Evolutionary conservation across 352 stramenopile genomes (phyloP).

Genomic region (Pilasporangium apinafurcum): DNA sequence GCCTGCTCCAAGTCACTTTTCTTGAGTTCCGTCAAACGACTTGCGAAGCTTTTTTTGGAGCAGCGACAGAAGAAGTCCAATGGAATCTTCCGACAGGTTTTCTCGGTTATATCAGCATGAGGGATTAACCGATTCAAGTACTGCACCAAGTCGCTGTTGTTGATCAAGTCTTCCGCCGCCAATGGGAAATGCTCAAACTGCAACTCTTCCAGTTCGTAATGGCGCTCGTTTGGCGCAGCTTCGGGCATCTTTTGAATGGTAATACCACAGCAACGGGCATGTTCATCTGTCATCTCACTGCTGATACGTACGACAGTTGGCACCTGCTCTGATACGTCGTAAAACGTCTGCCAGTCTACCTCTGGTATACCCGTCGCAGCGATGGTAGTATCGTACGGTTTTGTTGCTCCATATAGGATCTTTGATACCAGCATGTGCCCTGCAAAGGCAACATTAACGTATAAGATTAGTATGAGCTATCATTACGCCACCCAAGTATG

Average conservation of each 20-base stretch:
- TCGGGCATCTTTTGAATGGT: slow-evolving; percentile 83
- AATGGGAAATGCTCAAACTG: slow-evolving; percentile 48
- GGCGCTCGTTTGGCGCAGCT: slow-evolving; percentile 33
- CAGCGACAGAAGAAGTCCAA: slow-evolving; percentile 84
- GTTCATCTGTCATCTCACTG: slow-evolving; percentile 34
- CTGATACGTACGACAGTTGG: slow-evolving; percentile 79
- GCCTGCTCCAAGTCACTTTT: slow-evolving; percentile 38
- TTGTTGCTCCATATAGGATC: slow-evolving; percentile 64
- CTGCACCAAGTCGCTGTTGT: slow-evolving; percentile 50
- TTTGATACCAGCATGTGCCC: slow-evolving; percentile 74
- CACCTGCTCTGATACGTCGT: slow-evolving; percentile 79
- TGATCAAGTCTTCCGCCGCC: slow-evolving; percentile 30
- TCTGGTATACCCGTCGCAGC: slow-evolving; percentile 53
- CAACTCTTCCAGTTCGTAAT: slow-evolving; percentile 64
- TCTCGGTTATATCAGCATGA: slow-evolving; percentile 48
- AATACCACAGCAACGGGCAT: slow-evolving; percentile 57
- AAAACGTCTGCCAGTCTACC: slow-evolving; percentile 79
- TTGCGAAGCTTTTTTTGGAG: slow-evolving; percentile 61
- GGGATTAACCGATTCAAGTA: slow-evolving; percentile 78
- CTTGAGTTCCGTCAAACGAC: slow-evolving; percentile 46
- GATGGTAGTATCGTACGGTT: slow-evolving; percentile 76
- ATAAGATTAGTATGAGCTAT: no score
- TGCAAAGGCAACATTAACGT: no score
- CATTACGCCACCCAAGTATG: no score
- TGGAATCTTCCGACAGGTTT: slow-evolving; percentile 47